A percentile compares a stretch with the other conserved stretches of the same genome.
These are phyloP conservation scores for Xylaria polymorpha DNA, from an alignment of 2,329 filamentous ascomycete species.

Conservation along the genomic window DNA sequence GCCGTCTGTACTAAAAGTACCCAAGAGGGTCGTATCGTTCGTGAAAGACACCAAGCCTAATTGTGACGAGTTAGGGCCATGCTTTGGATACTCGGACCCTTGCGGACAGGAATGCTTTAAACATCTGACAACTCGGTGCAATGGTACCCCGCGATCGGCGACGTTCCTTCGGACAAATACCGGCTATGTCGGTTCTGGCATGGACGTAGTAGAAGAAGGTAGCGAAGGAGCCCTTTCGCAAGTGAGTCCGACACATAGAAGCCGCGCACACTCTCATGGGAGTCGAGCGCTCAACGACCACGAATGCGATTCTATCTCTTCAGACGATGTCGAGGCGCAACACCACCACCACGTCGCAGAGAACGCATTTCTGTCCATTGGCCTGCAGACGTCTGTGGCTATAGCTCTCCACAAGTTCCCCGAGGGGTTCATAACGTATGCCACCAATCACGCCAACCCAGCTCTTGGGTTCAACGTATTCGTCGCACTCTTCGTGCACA, in stretches of 20 bases:
- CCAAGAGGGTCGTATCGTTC: slow-evolving; percentile 70
- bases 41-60: slow-evolving; percentile 72
- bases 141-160: slow-evolving; percentile 51
- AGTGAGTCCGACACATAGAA: slow-evolving; percentile 45
- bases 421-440: slow-evolving; percentile 88
- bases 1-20: slow-evolving; percentile 66
- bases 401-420: slow-evolving; percentile 97
- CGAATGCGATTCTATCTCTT: slow-evolving; percentile 45
- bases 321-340: slow-evolving; percentile 60
- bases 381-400: slow-evolving; percentile 94
- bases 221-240: slow-evolving; percentile 41
- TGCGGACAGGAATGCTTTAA: slow-evolving; percentile 75
- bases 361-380: slow-evolving; percentile 93
- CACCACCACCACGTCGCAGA: slow-evolving; percentile 96
- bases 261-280: slow-evolving; percentile 46
- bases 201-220: slow-evolving; percentile 48
- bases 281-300: slow-evolving; percentile 45
- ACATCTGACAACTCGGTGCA: slow-evolving; percentile 59
- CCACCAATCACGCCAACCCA: slow-evolving; percentile 96
- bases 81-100: slow-evolving; percentile 73
- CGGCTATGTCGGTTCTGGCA: slow-evolving; percentile 50
- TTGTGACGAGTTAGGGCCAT: slow-evolving; percentile 70
- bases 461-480: slow-evolving; percentile 91
- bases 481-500: slow-evolving; percentile 95
- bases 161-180: slow-evolving; percentile 58